Percentiles rank a stretch among this genome's conserved stretches.
These are phyloP conservation scores for Sphaerosporella brunnea DNA, from an alignment of 495 filamentous ascomycete species.

Conservation along the genomic window DNA sequence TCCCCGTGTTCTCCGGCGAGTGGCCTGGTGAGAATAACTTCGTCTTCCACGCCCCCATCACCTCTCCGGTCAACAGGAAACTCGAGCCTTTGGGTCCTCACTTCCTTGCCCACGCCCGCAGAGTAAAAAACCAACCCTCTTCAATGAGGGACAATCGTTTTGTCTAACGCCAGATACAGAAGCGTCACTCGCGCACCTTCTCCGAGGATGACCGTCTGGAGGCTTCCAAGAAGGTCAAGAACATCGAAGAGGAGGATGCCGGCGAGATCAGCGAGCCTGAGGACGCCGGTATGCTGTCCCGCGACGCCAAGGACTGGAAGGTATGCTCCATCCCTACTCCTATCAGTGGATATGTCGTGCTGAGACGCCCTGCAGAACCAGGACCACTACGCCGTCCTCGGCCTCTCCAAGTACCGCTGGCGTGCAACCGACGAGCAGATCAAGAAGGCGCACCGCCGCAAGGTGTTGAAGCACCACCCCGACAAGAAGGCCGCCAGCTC, in stretches of 20 bases:
- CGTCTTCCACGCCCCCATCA: conserved; percentile 37
- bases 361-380: conserved; percentile 42
- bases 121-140: no score
- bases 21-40: conserved; percentile 85
- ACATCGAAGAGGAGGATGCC: conserved; percentile 78
- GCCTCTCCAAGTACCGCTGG: conserved; percentile 77
- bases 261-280: conserved; percentile 85
- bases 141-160: no score
- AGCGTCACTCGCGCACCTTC: conserved; percentile 90
- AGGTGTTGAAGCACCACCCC: conserved; percentile 94
- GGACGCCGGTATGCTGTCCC: conserved; percentile 70
- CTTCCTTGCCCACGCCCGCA: conserved; percentile 91
- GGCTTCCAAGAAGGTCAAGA: conserved; percentile 84
- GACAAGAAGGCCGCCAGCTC: conserved; percentile 87
- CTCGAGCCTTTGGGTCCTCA: conserved; percentile 91
- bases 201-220: conserved; percentile 96
- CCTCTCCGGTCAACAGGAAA: conserved; percentile 24
- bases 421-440: conserved; percentile 92
- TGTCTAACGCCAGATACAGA: no score
- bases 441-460: conserved; percentile 96
- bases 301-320: conserved; percentile 99
- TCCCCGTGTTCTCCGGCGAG: conserved; percentile 60
- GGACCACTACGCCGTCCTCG: conserved; percentile 96
- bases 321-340: conserved; percentile 29
- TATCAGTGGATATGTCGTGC: conserved; percentile 26